Evolutionary conservation across 768 basidiomycete species (phyloP), one percentile per base, ranked within the genome.

Genomic region (Boletus eberwhitei): DNA sequence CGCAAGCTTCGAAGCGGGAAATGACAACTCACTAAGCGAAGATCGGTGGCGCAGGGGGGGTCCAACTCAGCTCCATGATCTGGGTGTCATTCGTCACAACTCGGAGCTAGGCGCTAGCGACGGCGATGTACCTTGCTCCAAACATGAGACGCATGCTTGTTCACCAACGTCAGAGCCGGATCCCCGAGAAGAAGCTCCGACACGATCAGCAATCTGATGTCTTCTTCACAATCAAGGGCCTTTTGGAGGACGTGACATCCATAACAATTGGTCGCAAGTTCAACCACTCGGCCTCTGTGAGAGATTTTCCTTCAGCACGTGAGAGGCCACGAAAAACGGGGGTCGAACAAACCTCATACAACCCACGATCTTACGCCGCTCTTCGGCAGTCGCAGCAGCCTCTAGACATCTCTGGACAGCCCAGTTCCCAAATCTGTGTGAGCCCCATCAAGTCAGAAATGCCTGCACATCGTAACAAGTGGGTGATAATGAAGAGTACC

Each of bases 21-120:
- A 40, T 19, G 26, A 57, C 24, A 39, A 75, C 87, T 63, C 69
- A 91, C 90, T 85, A 90, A 3, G 87, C 82, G 65, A 93, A 93
- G 65, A 93, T 93, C 3, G 91, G 91, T 24, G 91, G 91, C 0
- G 89, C 89, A 37, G 90, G 90, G 21, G 87, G 78, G 2, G 88
- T 88, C 91, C 91, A 93, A 5, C 85, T 86, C 34, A 93, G 72
- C 68, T 93, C 91, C 91, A 93, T 93, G 62, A 93, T 90, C 87
- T 91, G 50, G 16, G 14, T 48, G 29, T 22, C 3, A 37, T 40
- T n/a, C 12, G 57, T 61, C 57, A 63, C 34, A 44, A 48, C 36
- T 43, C 19, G 34, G 39, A 49, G 36, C 24, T 36, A 36, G 39
- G 34, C 34, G 16, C 19, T 39, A 41, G 19, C 24, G 60, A 54